These are phyloP conservation scores for Anthracocystis panici-leucophaei DNA, from an alignment of 1,284 basidiomycete genomes.

Conservation along the genomic window DNA sequence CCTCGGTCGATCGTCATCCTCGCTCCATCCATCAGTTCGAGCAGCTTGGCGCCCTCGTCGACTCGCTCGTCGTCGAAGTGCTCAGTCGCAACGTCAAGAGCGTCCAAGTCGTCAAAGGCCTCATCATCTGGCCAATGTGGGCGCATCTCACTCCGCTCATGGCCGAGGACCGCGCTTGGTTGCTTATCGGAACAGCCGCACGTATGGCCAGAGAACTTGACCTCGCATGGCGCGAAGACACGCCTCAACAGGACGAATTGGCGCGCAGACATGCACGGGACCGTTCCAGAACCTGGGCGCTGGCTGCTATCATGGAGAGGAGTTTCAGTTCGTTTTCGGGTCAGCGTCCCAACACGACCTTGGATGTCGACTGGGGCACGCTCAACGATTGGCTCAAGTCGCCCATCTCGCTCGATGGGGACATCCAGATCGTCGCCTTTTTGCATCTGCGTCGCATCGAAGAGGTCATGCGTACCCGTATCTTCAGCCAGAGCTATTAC, in stretches of 20 bases:
- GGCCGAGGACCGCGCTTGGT: slow-evolving; percentile 50
- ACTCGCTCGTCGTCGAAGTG: slow-evolving; percentile 49
- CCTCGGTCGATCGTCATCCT: slow-evolving; percentile 41
- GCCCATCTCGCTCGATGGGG: slow-evolving; percentile 40
- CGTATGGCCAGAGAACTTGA: slow-evolving; percentile 51
- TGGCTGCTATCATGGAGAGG: slow-evolving; percentile 52
- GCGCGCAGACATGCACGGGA: slow-evolving; percentile 47
- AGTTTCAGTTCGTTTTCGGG: slow-evolving; percentile 52
- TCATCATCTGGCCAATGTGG: slow-evolving; percentile 54
- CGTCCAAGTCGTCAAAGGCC: slow-evolving; percentile 49
- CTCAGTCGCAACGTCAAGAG: slow-evolving; percentile 55
- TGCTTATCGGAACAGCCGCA: slow-evolving; percentile 51
- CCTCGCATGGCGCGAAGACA: slow-evolving; percentile 44
- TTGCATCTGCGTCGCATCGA: slow-evolving; percentile 49
- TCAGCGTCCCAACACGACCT: slow-evolving; percentile 47
- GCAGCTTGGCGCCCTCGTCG: slow-evolving; percentile 40
- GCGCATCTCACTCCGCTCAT: slow-evolving; percentile 50
- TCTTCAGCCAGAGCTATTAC: slow-evolving; percentile 54
- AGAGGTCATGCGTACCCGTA: slow-evolving; percentile 49
- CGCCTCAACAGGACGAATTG: slow-evolving; percentile 34
- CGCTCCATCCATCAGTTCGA: slow-evolving; percentile 45
- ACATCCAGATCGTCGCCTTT: slow-evolving; percentile 46
- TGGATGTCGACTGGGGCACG: slow-evolving; percentile 50
- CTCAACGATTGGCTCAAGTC: slow-evolving; percentile 53
- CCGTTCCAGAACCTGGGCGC: slow-evolving; percentile 45